A percentile compares a stretch with the other conserved stretches of the same genome.
Conservation (phyloP, 768 basidiomycete species). For the Clitopilus hobsonii region DNA sequence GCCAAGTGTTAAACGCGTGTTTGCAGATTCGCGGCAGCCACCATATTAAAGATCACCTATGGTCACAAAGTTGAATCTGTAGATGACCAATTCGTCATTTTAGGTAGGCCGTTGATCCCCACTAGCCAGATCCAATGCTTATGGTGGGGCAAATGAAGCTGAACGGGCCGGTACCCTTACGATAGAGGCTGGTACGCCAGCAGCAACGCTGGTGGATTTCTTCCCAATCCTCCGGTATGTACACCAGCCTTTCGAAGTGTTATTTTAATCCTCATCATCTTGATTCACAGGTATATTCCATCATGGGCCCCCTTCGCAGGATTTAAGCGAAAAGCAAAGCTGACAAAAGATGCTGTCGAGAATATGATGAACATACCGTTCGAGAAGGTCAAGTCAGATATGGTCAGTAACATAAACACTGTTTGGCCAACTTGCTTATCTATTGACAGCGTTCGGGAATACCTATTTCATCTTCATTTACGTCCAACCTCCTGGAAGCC, state of each 20-base stretch:
- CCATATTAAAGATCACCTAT: constrained; percentile 45
- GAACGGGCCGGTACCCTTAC: constrained; percentile 43
- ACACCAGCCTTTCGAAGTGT: too few relatives aligned
- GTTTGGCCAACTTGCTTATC: constrained; percentile 5
- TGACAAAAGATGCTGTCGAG: constrained; percentile 38
- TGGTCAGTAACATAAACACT: constrained; percentile 28
- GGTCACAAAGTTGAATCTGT: constrained; percentile 38
- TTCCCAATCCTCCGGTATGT: constrained; percentile 38
- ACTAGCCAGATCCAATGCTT: constrained; percentile 4
- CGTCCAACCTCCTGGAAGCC: constrained; percentile 37
- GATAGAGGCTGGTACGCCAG: constrained; percentile 39
- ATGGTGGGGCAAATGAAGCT: too few relatives aligned
- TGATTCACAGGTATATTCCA: constrained; percentile 35
- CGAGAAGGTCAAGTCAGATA: constrained; percentile 41
- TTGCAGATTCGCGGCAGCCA: constrained; percentile 43
- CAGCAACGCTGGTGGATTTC: constrained; percentile 45
- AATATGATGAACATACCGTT: constrained; percentile 48
- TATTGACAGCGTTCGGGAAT: constrained; percentile 32
- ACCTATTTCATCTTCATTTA: constrained; percentile 36
- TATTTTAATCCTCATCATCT: too few relatives aligned
- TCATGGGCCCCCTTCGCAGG: constrained; percentile 44
- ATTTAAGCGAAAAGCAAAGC: constrained; percentile 40
- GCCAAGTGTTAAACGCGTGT: too few relatives aligned
- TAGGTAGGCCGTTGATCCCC: constrained; percentile 26
- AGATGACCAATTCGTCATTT: constrained; percentile 37